Evolutionary conservation across 257 asterid genomes (phyloP).

Genomic region (Vinca minor): DNA sequence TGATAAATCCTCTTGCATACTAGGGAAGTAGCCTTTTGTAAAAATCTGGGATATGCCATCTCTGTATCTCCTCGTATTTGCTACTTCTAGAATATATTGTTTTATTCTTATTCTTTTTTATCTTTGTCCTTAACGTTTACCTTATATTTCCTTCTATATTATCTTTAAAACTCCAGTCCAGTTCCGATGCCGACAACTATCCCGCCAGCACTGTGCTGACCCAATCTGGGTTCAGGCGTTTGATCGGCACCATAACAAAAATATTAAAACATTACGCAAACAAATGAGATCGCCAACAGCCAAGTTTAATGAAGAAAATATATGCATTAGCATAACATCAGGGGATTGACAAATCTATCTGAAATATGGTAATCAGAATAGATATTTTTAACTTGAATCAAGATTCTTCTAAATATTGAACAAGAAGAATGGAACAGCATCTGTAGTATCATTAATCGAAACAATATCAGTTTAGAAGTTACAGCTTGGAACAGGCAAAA

Average conservation of each 20-base stretch:
- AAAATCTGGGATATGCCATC: background rate
- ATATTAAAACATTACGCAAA: too few relatives aligned
- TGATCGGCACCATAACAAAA: too few relatives aligned
- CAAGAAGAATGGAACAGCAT: background rate
- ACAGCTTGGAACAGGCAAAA: background rate
- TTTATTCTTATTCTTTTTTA: background rate
- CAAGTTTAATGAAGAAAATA: too few relatives aligned
- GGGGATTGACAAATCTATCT: too few relatives aligned
- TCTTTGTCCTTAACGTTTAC: background rate
- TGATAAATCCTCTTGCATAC: background rate
- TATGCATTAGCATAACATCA: too few relatives aligned
- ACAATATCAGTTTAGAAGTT: background rate
- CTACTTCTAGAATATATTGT: background rate
- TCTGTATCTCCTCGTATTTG: background rate
- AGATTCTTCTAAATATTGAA: background rate
- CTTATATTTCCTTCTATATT: background rate
- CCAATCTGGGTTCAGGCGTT: too few relatives aligned
- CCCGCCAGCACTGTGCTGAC: too few relatives aligned
- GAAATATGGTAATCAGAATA: background rate
- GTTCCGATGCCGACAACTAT: too few relatives aligned
- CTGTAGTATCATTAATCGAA: background rate
- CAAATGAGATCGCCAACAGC: too few relatives aligned
- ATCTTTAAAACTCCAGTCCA: background rate
- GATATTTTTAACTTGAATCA: too few relatives aligned
- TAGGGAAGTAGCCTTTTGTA: background rate